Conservation (phyloP, 768 basidiomycete species). For the Lactarius quietus region DNA sequence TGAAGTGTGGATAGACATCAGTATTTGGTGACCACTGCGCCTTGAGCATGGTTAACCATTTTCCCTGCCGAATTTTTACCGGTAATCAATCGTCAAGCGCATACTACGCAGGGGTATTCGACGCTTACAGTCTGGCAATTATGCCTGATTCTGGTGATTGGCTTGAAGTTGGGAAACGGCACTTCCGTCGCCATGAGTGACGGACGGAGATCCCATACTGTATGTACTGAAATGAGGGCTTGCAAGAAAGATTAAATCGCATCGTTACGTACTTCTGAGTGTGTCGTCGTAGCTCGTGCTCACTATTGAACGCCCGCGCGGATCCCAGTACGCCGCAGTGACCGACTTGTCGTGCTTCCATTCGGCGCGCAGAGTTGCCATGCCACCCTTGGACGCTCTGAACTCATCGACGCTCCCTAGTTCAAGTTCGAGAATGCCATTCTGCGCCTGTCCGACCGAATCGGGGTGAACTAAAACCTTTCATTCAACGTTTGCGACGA, state of each 20-base stretch:
- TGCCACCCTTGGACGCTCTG: conserved; percentile 48
- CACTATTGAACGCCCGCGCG: conserved; percentile 70
- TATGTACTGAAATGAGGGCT: conserved; percentile 31
- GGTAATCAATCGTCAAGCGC: neutral
- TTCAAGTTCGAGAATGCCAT: conserved; percentile 34
- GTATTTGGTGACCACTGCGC: conserved; percentile 80
- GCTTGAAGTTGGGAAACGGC: conserved; percentile 58
- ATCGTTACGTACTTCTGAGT: conserved; percentile 52
- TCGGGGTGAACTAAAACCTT: conserved; percentile 29
- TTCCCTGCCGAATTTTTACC: conserved; percentile 48
- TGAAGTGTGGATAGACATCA: conserved; percentile 79
- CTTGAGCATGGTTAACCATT: conserved; percentile 74
- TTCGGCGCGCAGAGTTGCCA: conserved; percentile 55
- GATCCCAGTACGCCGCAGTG: conserved; percentile 85
- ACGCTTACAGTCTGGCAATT: conserved; percentile 74
- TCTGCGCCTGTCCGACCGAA: conserved; percentile 11
- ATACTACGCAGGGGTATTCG: neutral
- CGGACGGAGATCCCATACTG: conserved; percentile 76
- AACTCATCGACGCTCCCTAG: conserved; percentile 48
- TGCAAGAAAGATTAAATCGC: neutral
- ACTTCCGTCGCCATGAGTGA: conserved; percentile 43
- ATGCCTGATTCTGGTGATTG: conserved; percentile 60
- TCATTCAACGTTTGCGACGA: conserved; percentile 25
- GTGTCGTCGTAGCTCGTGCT: conserved; percentile 85
- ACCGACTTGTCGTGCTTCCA: conserved; percentile 72